Evolutionary conservation across 345 rosid species (phyloP), one percentile per base, ranked within the genome.

Genomic region (Citrus mangshanensis): DNA sequence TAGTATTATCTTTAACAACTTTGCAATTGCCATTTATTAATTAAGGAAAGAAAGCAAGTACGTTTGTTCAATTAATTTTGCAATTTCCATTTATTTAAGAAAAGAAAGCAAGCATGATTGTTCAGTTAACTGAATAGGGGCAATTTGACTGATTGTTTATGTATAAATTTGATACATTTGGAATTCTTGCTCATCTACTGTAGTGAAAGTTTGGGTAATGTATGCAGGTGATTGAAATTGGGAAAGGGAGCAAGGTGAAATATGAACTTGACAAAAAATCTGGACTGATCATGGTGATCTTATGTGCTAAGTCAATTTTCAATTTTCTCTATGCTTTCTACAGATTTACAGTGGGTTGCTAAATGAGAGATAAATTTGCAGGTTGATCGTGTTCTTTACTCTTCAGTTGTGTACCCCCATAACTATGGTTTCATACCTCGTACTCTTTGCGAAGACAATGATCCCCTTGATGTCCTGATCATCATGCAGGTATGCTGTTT

Each of bases 391-490:
- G 62, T 97, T 59, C 88, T 97, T 24, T 97, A 97, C 84, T 97
- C 99, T 49, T 97, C 99, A 1, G 97, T 93, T 40, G 99, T 97
- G 78, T 97, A 97, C 79, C 99, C 99, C 76, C 99, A 97, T 89
- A 97, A 97, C 88, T 97, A 97, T 66, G 99, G 99, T 66, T 97
- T 97, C 89, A 90, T 97, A 64, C 98, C 99, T 35, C 98, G 98
- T 75, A 93, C 99, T 24, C 92, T 97, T 79, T 94, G 99, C 75
- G 98, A 97, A 86, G 98, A 97, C 84, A 93, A 85, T 68, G 99
- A 97, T 81, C 99, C 99, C 72, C 68, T 97, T 85, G 99, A 97
- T 87, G 99, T 97, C 73, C 88, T 97, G 80, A 88, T 94, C 77
- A 94, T 97, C 75, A 97, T 97, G 98, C 99, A 94, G 98, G 99